Evolutionary conservation across 2,329 filamentous ascomycete species (phyloP).

Genomic region (Hypoxylon sp.): DNA sequence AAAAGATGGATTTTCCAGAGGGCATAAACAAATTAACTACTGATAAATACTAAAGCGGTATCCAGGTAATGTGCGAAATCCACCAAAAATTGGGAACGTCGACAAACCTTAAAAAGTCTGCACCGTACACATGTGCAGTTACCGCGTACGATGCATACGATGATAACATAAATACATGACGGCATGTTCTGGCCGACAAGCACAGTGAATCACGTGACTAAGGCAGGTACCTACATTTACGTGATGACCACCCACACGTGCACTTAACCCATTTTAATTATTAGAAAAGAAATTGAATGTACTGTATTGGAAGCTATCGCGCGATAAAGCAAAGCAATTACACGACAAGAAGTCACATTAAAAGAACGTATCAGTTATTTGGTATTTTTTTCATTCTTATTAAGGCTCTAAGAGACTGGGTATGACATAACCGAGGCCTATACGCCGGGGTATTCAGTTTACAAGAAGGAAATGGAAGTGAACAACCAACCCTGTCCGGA

Average conservation of each 20-base stretch:
- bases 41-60: background rate
- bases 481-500: conserved; percentile 49
- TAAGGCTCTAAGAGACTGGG: conserved; percentile 54
- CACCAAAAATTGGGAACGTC: background rate
- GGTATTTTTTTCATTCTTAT: conserved; percentile 54
- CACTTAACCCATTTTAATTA: background rate
- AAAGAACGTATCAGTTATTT: conserved; percentile 30
- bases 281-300: background rate
- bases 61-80: background rate
- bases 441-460: conserved; percentile 55
- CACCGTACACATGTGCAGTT: background rate
- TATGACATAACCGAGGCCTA: conserved; percentile 54
- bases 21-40: background rate
- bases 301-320: conserved; percentile 11
- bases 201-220: background rate
- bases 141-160: background rate
- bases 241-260: no score
- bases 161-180: background rate
- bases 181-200: background rate
- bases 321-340: conserved; percentile 3
- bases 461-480: conserved; percentile 55
- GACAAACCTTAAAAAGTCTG: background rate
- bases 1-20: background rate
- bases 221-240: background rate
- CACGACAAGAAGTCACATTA: conserved; percentile 24